These are phyloP conservation scores for Triticum aestivum DNA, from an alignment of 176 grass and related monocot genomes.

Conservation along the genomic window DNA sequence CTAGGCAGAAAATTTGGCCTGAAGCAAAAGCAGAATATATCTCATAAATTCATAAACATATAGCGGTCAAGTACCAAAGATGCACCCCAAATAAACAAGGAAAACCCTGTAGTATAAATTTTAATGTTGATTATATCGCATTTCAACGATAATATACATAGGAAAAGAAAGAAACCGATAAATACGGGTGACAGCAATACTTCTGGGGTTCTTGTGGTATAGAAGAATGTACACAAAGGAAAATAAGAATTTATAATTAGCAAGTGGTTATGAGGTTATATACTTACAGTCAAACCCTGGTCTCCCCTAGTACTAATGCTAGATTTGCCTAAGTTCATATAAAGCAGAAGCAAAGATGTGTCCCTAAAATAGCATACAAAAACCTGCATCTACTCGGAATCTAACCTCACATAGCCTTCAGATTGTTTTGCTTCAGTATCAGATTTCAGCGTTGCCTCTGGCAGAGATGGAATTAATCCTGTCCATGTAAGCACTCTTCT, in stretches of 20 bases:
- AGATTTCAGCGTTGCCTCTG: conserved; percentile 53
- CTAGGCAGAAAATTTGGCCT: conserved; percentile 91
- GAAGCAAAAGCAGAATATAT: not conserved
- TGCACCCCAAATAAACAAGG: not conserved
- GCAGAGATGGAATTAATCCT: conserved; percentile 74
- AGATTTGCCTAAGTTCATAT: not conserved
- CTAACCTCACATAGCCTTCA: conserved; percentile 71
- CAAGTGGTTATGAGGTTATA: not conserved
- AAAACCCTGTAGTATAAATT: too few species aligned
- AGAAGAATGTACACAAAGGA: not conserved
- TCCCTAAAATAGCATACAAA: not conserved
- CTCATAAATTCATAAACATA: not conserved
- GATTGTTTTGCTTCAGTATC: conserved; percentile 55
- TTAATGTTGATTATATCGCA: too few species aligned
- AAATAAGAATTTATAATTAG: not conserved
- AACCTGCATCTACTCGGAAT: not conserved
- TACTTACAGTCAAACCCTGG: not conserved
- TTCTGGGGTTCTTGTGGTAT: not conserved
- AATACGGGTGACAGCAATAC: not conserved
- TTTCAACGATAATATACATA: too few species aligned
- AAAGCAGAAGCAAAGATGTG: not conserved
- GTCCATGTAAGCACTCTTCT: conserved; percentile 87
- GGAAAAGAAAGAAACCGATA: not conserved
- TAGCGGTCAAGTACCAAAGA: not conserved
- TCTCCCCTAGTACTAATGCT: not conserved